Conservation (phyloP, 805 yeast species). For the Tetrapisispora iriomotensis region DNA sequence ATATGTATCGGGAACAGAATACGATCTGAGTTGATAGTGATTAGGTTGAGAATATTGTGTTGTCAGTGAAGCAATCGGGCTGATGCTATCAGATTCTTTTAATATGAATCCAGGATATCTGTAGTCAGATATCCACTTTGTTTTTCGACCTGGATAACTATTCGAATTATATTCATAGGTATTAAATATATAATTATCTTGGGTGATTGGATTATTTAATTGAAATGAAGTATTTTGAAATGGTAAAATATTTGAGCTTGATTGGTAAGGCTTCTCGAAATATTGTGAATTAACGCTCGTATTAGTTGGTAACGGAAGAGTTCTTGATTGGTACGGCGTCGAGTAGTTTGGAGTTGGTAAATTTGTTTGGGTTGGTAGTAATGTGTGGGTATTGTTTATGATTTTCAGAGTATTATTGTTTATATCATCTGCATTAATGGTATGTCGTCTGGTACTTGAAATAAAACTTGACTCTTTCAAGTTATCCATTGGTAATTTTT, state of each 20-base stretch:
- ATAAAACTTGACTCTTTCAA: too few relatives aligned
- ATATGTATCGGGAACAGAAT: too few relatives aligned
- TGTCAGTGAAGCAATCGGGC: not conserved
- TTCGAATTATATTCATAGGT: not conserved
- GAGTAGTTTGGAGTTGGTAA: not conserved
- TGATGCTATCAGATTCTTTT: too few relatives aligned
- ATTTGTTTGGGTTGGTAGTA: too few relatives aligned
- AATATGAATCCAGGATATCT: constrained; percentile 1
- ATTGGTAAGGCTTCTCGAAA: not conserved
- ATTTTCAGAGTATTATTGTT: too few relatives aligned
- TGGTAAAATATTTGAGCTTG: not conserved
- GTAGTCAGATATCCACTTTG: not conserved
- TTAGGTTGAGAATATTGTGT: too few relatives aligned
- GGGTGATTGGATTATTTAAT: not conserved
- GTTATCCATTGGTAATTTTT: too few relatives aligned
- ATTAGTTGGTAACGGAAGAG: not conserved
- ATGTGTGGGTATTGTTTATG: too few relatives aligned
- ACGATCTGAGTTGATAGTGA: too few relatives aligned
- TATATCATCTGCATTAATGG: too few relatives aligned
- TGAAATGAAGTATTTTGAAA: not conserved
- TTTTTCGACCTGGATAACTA: not conserved
- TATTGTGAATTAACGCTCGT: not conserved
- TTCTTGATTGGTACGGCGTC: not conserved
- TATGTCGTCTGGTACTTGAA: too few relatives aligned
- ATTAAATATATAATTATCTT: not conserved